phyloP scores from a whole-genome alignment of 768 basidiomycete species.

The Phylloporus sp. region DNA sequence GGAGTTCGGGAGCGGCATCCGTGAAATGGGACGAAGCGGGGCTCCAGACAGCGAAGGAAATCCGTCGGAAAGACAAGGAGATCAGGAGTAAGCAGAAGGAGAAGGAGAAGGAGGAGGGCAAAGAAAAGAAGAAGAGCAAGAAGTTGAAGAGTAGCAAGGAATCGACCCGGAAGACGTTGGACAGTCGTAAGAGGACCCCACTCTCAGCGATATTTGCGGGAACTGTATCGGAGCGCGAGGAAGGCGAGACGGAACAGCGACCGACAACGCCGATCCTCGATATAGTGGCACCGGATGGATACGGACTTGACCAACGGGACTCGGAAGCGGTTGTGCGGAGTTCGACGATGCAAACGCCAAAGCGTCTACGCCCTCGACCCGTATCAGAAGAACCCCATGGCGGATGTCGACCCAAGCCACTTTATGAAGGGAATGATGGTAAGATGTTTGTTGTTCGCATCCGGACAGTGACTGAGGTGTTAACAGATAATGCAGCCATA shows the following conservation, averaged over 20 bases:
- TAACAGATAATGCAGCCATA: constrained; percentile 44
- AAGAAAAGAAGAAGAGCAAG: constrained; percentile 31
- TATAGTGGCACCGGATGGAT: constrained; percentile 51
- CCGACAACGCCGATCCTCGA: constrained; percentile 30
- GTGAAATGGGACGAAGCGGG: constrained; percentile 51
- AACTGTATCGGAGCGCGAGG: constrained; percentile 14
- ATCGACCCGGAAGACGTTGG: constrained; percentile 42
- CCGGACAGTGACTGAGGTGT: background rate
- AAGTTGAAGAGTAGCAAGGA: constrained; percentile 27
- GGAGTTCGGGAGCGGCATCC: constrained; percentile 39
- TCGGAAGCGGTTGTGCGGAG: background rate
- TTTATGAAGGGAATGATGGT: constrained; percentile 49
- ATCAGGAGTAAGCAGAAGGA: constrained; percentile 32
- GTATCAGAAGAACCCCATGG: constrained; percentile 60
- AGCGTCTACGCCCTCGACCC: constrained; percentile 48
- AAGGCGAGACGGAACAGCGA: constrained; percentile 4
- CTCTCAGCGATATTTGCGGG: constrained; percentile 60
- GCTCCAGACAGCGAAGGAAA: constrained; percentile 45
- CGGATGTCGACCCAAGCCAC: constrained; percentile 42
- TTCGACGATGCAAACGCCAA: constrained; percentile 31
- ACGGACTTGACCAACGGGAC: constrained; percentile 19
- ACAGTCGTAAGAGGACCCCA: constrained; percentile 50
- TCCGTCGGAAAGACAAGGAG: constrained; percentile 37
- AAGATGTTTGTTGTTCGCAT: background rate
- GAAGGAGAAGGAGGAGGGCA: constrained; percentile 27